Evolutionary conservation across 176 grass and related monocot genomes (phyloP).

Genomic region (Phragmites australis): DNA sequence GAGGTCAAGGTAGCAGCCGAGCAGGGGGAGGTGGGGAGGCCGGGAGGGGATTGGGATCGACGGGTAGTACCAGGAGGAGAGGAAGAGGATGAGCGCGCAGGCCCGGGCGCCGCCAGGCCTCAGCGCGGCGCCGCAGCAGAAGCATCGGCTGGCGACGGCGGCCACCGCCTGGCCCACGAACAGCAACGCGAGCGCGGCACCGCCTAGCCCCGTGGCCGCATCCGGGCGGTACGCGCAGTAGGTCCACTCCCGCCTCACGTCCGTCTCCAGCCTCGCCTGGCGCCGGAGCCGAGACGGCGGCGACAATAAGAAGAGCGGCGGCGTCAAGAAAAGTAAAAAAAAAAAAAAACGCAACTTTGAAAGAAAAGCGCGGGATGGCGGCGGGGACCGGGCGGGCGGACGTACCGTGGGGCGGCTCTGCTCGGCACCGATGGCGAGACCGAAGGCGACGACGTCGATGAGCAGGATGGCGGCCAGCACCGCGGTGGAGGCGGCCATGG

Average conservation of each 20-base stretch:
- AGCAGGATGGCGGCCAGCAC: constrained; percentile 57
- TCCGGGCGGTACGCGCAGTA: constrained; percentile 83
- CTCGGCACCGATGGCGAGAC: constrained; percentile 76
- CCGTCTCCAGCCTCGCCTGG: constrained; percentile 66
- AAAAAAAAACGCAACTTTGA: too few species aligned
- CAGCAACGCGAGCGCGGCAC: constrained; percentile 67
- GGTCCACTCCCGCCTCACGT: constrained; percentile 62
- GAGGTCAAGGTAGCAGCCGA: constrained; percentile 36
- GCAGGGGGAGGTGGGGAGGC: not conserved
- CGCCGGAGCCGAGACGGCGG: not conserved
- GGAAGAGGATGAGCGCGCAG: constrained; percentile 74
- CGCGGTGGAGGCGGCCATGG: constrained; percentile 60
- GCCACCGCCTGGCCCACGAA: constrained; percentile 65
- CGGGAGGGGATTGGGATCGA: not conserved
- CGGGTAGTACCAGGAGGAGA: constrained; percentile 64
- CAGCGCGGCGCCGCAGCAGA: constrained; percentile 72
- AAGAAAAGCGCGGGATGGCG: too few species aligned
- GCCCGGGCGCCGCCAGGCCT: constrained; percentile 68
- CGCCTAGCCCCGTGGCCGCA: constrained; percentile 67
- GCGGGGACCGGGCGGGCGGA: not conserved
- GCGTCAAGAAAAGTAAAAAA: not conserved
- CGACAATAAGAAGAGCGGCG: not conserved
- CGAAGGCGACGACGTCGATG: constrained; percentile 67
- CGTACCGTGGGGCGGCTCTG: constrained; percentile 66
- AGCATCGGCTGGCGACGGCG: constrained; percentile 67